Evolutionary conservation across 2,329 filamentous ascomycete genomes (phyloP), one percentile per base, ranked within the genome.

Genomic region (Ceratocystis alfenasii): DNA sequence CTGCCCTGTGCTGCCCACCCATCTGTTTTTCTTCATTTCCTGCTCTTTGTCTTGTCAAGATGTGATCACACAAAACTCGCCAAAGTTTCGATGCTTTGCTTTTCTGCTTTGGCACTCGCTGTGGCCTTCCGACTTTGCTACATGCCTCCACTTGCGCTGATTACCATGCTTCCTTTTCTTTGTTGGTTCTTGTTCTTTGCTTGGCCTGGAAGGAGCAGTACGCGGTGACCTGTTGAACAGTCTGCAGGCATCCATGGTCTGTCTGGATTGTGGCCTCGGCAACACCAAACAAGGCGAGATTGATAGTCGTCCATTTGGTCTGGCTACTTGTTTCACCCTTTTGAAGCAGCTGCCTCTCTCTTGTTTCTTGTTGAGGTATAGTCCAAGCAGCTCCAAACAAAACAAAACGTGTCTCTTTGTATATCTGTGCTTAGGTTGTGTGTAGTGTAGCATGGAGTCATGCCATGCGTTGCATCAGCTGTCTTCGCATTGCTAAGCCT

Each of bases 401-500:
- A 33, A 59, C 53, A 57, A 57, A 30, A 28, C 55, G 15, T 30
- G 28, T n/a, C 7, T 17, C 33, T 59, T 28, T 59, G 55, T 30
- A 28, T 59, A 33, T 28, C n/a, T n/a, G 50, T 55, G 50, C 20
- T 48, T 48, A 22, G 46, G 46, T 3, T 48, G n/a, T 28, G 50
- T 30, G 50, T 22, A 48, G 50, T 25, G 25, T 55, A 25, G 28
- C 28, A 59, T 36, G 55, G 8, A 8, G 28, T 36, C 48, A n/a
- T 59, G 30, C 55, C 55, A 59, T 59, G 55, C 33, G 48, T 25
- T 53, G 55, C 15, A 53, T 53, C 48, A 53, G 48, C 48, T 53
- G 48, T 53, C 48, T 30, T 36, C 15, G 55, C 12, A 28, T 6
- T 7, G 55, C 55, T 59, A 59, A n/a, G 17, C 55, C 55, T 5